Percentiles rank a stretch among this genome's conserved stretches.
phyloP scores from a whole-genome alignment of 192 early-diverging fungal genomes.

The Oehlia diaphana region DNA sequence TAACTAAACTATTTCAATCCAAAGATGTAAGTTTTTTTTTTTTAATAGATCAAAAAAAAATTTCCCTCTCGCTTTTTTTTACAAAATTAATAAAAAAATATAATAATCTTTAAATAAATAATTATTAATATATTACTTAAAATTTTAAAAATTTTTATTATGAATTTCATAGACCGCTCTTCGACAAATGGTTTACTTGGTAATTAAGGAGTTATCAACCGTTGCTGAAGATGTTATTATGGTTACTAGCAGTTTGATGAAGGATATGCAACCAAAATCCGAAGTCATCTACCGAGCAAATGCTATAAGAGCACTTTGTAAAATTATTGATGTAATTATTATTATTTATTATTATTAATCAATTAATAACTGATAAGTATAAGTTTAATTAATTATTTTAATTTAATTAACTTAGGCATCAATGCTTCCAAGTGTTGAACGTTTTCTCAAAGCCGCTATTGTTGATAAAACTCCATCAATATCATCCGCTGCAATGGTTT shows the following conservation, averaged over 20 bases:
- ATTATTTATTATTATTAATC: not conserved
- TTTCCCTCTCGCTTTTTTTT: not conserved
- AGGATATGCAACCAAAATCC: constrained; percentile 93
- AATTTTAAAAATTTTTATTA: not conserved
- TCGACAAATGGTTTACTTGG: constrained; percentile 96
- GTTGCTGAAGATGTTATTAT: constrained; percentile 97
- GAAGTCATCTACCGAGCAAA: constrained; percentile 94
- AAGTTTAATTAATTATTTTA: not conserved
- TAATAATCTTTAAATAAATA: not conserved
- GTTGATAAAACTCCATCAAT: constrained; percentile 92
- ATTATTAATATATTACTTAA: not conserved
- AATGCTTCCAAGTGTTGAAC: constrained; percentile 94
- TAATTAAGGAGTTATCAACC: constrained; percentile 93
- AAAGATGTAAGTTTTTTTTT: constrained; percentile 69
- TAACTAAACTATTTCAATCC: constrained; percentile 96
- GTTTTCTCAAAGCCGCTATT: constrained; percentile 94
- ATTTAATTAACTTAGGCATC: constrained; percentile 60
- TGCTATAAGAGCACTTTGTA: constrained; percentile 92
- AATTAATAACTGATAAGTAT: too few relatives aligned
- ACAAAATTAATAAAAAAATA: not conserved
- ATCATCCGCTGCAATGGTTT: constrained; percentile 89
- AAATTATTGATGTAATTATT: constrained; percentile 88
- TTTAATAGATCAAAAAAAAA: not conserved
- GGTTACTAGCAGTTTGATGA: constrained; percentile 93
- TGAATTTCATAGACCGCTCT: constrained; percentile 69